phyloP scores from a whole-genome alignment of 2,329 filamentous ascomycete genomes.

The Blastomyces gilchristii region DNA sequence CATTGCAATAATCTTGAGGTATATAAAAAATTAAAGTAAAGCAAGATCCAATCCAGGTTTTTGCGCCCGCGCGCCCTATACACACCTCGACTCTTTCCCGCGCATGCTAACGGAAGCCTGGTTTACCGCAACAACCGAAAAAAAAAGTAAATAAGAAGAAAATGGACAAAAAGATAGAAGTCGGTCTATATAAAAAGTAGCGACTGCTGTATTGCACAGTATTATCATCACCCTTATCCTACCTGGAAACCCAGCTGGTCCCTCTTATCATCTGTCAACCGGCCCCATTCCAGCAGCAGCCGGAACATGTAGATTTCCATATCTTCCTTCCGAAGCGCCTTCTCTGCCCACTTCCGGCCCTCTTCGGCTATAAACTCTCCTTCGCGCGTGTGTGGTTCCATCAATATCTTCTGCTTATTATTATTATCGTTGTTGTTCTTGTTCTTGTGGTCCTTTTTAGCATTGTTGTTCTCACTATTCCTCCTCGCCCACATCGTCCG shows the following conservation, averaged over 20 bases:
- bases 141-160: too few relatives aligned
- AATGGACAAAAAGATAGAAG: too few relatives aligned
- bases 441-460: not conserved
- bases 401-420: constrained; percentile 34
- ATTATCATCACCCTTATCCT: not conserved
- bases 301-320: constrained; percentile 75
- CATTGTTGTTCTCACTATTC: constrained; percentile 22
- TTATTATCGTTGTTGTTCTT: not conserved
- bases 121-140: too few relatives aligned
- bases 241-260: constrained; percentile 36
- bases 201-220: not conserved
- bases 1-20: too few relatives aligned
- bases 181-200: not conserved
- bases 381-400: constrained; percentile 44
- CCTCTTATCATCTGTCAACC: constrained; percentile 53
- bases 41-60: too few relatives aligned
- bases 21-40: too few relatives aligned
- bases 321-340: constrained; percentile 58
- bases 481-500: constrained; percentile 41
- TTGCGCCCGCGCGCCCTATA: too few relatives aligned
- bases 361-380: constrained; percentile 56
- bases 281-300: constrained; percentile 65
- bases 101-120: too few relatives aligned
- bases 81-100: too few relatives aligned
- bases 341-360: constrained; percentile 54